Evolutionary conservation across 164 flowering plant species (phyloP), one percentile per base, ranked within the genome.

Genomic region (Taxillus chinensis): DNA sequence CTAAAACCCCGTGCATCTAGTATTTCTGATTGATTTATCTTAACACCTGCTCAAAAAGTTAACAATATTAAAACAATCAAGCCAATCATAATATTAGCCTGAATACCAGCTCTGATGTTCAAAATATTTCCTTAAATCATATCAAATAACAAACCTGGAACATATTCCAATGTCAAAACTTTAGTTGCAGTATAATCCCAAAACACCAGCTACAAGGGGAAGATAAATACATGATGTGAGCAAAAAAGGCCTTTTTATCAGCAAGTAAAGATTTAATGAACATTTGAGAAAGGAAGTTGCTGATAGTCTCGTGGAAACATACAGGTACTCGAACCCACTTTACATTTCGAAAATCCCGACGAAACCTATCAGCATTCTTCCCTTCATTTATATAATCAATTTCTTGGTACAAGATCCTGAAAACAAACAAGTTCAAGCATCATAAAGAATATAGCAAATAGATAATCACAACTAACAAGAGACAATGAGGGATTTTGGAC

Each of bases 251-350:
- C 14, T 2, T 17, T 41, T 3, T 50, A 5, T 39, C 5, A 27
- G 13, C 45, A 39, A 40, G 13, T 11, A 48, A 48, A 11, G 9
- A 6, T 11, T 7, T 0, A 41, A 40, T 13, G 3, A 41, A 57
- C 39, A 40, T 13, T 4, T 13, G 14, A 5, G 3, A 46, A 45
- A 45, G 57, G 15, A 39, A 40, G 54, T 10, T 27, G 58, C 9
- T 16, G 27, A 41, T 41, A 41, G 73, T 60, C 27, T 43, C 64
- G 68, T 27, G 67, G 74, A 73, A 69, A 85, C 98, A 70, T 90
- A 93, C 98, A 75, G 98, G 98, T 61, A 93, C 82, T 65, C 98
- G 89, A 60, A 93, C 88, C 99, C 98, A 93, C 85, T 90, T 93
- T 57, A 78, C 65, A 66, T 93, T 93, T 42, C 98, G 96, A 69